phyloP scores from a whole-genome alignment of 495 filamentous ascomycete genomes.

The Penicillium tannophilum region DNA sequence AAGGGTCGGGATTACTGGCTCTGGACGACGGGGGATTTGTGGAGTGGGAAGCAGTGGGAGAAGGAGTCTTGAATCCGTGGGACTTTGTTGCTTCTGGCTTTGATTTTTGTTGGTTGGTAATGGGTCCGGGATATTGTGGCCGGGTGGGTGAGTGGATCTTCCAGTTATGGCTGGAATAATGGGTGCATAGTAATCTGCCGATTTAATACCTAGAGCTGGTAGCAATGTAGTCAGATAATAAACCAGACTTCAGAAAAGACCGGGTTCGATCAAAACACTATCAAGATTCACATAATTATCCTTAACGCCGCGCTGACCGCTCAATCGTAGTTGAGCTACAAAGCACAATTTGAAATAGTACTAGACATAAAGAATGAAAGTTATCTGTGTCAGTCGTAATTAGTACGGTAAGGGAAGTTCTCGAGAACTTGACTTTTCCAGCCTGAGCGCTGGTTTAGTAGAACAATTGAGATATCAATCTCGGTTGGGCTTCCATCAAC shows the following conservation, averaged over 20 bases:
- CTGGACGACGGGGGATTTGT: slow-evolving; percentile 47
- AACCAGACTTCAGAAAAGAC: neutral
- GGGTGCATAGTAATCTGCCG: neutral
- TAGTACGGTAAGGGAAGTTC: slow-evolving; percentile 10
- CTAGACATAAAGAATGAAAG: slow-evolving; percentile 2
- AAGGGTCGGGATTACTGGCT: slow-evolving; percentile 66
- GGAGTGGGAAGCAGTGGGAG: slow-evolving; percentile 56
- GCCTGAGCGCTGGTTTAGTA: slow-evolving; percentile 1
- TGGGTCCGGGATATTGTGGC: neutral
- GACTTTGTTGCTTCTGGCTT: slow-evolving; percentile 7
- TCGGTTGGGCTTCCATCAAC: neutral
- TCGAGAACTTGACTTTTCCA: slow-evolving; percentile 10
- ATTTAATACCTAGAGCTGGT: slow-evolving; percentile 18
- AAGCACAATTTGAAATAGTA: slow-evolving; percentile 15
- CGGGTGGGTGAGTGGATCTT: neutral
- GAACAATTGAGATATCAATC: neutral
- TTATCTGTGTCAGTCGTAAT: slow-evolving; percentile 15
- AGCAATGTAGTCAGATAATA: slow-evolving; percentile 15
- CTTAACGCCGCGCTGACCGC: slow-evolving; percentile 19
- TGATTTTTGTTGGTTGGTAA: neutral
- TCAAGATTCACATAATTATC: slow-evolving; percentile 14
- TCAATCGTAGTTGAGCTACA: slow-evolving; percentile 1
- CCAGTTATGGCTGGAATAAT: neutral
- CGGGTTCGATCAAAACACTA: slow-evolving; percentile 15
- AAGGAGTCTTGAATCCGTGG: slow-evolving; percentile 36